Evolutionary conservation across 2,329 filamentous ascomycete genomes (phyloP), one percentile per base, ranked within the genome.

Genomic region (Curvularia eragrostidis): DNA sequence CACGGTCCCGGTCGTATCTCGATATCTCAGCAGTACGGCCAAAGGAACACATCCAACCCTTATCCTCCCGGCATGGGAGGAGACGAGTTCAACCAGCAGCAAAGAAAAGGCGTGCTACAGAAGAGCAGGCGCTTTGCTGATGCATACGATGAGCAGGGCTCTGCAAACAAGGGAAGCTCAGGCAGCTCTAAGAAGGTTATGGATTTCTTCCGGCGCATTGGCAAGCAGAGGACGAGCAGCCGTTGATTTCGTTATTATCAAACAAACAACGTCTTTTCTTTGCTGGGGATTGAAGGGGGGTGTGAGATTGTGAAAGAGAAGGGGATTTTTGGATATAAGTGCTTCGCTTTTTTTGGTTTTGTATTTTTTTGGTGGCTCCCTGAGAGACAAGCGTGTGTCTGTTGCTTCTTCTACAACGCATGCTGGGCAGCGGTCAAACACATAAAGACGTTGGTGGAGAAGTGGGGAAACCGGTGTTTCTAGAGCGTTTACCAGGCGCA

Each of bases 151-250:
- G 85, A 88, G 36, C 59, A 64, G 50, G 66, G 64, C 12, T 44
- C 32, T 26, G 66, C 61, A n/a, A 72, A 71, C 60, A 73, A 73
- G 64, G 69, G 68, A 34, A 68, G 65, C 43, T 68, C 66, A 5
- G 94, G 94, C 43, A 96, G 91, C 76, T 94, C 89, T 13, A 89
- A 93, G 75, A 88, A 92, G 73, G 95, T 99, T 38, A 98, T 99
- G 93, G 94, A 99, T 79, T 97, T 98, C 78, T 99, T 99, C 82
- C 85, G 95, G 68, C 85, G 93, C 75, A 86, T 93, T 74, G 91
- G 91, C 54, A 92, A 89, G 79, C 91, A 89, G 67, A 83, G 90
- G 55, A 62, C 56, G 13, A 57, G 59, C 32, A 54, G 58, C 26
- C 58, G 61, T 26, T 65, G 41, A 54, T 30, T n/a, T n/a, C n/a